Evolutionary conservation across 805 yeast genomes (phyloP).

Genomic region (Candida oleophila): DNA sequence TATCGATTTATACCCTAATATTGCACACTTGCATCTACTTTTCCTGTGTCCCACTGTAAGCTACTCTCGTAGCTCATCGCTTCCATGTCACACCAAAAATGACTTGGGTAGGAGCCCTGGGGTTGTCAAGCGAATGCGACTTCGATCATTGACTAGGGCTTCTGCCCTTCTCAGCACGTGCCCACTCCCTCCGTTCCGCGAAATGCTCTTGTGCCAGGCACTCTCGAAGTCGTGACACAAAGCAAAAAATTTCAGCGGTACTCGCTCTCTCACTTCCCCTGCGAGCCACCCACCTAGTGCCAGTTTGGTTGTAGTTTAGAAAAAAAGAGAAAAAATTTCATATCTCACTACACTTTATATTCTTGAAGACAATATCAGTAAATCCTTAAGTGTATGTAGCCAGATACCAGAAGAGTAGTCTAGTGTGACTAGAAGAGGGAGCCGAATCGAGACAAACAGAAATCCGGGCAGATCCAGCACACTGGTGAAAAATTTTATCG

Average conservation of each 20-base stretch:
- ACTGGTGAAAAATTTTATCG: neutral
- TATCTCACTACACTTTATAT: neutral
- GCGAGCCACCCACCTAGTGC: neutral
- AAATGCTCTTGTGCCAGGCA: neutral
- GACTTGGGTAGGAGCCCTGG: neutral
- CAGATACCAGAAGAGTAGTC: neutral
- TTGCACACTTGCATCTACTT: too few species aligned
- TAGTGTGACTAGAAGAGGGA: neutral
- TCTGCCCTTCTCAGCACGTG: constrained; percentile 8
- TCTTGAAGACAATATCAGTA: constrained; percentile 5
- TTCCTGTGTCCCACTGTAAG: too few species aligned
- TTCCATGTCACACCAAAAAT: too few species aligned
- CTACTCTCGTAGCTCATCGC: neutral
- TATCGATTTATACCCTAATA: too few species aligned
- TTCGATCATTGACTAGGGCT: too few species aligned
- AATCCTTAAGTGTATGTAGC: constrained; percentile 6
- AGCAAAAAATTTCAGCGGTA: neutral
- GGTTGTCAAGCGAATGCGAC: neutral
- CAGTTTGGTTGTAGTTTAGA: neutral
- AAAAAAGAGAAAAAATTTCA: constrained; percentile 5
- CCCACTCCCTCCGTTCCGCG: neutral
- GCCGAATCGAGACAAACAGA: neutral
- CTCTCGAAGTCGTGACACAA: neutral
- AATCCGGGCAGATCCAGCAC: too few species aligned
- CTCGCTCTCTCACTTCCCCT: neutral